Evolutionary conservation across 2,329 filamentous ascomycete species (phyloP).

Genomic region (Nigrospora oryzae): DNA sequence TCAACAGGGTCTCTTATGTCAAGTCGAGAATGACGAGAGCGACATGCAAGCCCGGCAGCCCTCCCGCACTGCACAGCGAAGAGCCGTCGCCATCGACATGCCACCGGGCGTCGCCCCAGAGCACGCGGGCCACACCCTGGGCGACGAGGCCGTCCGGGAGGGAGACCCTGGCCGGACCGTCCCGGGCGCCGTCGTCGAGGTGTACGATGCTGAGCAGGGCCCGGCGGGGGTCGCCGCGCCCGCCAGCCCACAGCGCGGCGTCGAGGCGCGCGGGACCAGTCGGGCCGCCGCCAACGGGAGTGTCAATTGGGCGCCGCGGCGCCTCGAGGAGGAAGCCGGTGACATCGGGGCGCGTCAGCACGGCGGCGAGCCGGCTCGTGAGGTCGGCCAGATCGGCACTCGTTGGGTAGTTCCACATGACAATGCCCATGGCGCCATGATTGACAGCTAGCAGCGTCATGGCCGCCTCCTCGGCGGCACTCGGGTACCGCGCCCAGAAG

Average conservation of each 20-base stretch:
- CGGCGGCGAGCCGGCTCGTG: slow-evolving; percentile 27
- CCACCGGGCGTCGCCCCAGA: slow-evolving; percentile 8
- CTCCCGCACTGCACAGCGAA: not conserved
- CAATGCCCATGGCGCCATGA: slow-evolving; percentile 39
- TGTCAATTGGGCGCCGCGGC: slow-evolving; percentile 2
- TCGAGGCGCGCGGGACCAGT: slow-evolving; percentile 18
- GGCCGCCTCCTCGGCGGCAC: slow-evolving; percentile 30
- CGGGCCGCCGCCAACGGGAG: too few species aligned
- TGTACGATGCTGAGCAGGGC: slow-evolving; percentile 8
- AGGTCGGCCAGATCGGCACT: slow-evolving; percentile 19
- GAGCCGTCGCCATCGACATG: slow-evolving; percentile 2
- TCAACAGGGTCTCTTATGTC: not conserved
- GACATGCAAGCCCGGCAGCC: slow-evolving; percentile 3
- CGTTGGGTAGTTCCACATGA: slow-evolving; percentile 37
- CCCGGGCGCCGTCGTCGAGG: slow-evolving; percentile 5
- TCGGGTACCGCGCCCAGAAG: slow-evolving; percentile 38
- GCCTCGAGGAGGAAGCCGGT: slow-evolving; percentile 27
- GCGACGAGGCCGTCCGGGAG: slow-evolving; percentile 3
- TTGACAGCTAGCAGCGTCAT: slow-evolving; percentile 39
- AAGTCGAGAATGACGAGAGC: slow-evolving; percentile 1
- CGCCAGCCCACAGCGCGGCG: slow-evolving; percentile 24
- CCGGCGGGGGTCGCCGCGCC: slow-evolving; percentile 7
- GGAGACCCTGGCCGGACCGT: slow-evolving; percentile 1
- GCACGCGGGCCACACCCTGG: not conserved
- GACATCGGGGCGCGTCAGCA: slow-evolving; percentile 23